These are phyloP conservation scores for Carex littledalei DNA, from an alignment of 176 grass and related monocot genomes.

Conservation along the genomic window DNA sequence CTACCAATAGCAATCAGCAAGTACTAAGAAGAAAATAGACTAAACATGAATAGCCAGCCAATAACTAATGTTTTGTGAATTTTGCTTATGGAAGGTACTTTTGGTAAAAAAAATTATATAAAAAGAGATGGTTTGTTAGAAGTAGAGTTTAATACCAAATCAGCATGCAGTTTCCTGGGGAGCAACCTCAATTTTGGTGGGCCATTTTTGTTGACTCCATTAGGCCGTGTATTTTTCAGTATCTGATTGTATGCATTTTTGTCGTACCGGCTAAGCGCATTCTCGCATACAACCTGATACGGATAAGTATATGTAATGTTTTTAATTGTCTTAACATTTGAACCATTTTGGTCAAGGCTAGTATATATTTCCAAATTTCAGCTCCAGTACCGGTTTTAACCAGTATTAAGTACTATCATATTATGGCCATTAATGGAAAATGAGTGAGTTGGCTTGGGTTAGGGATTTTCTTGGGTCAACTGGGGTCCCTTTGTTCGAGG, in stretches of 20 bases:
- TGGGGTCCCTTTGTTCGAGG: neutral
- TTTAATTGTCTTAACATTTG: neutral
- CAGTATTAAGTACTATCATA: neutral
- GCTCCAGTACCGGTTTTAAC: neutral
- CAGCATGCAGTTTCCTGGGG: conserved; percentile 67
- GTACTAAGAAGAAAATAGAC: no score
- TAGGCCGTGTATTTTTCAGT: conserved; percentile 57
- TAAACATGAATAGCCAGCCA: no score
- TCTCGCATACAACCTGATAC: conserved; percentile 48
- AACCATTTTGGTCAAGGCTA: neutral
- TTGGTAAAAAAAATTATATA: neutral
- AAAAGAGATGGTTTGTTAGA: neutral
- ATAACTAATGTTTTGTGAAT: no score
- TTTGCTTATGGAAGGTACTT: no score
- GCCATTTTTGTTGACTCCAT: conserved; percentile 48
- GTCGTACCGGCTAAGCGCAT: conserved; percentile 55
- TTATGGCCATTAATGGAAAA: neutral
- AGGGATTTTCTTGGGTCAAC: neutral
- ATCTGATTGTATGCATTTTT: conserved; percentile 72
- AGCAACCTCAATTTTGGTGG: conserved; percentile 28
- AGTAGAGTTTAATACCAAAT: conserved; percentile 33
- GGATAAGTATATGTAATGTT: neutral
- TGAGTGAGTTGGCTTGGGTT: neutral
- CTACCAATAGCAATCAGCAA: no score
- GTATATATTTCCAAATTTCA: neutral